Conservation (phyloP, 306 rosid genomes). For the Prunus armeniaca region DNA sequence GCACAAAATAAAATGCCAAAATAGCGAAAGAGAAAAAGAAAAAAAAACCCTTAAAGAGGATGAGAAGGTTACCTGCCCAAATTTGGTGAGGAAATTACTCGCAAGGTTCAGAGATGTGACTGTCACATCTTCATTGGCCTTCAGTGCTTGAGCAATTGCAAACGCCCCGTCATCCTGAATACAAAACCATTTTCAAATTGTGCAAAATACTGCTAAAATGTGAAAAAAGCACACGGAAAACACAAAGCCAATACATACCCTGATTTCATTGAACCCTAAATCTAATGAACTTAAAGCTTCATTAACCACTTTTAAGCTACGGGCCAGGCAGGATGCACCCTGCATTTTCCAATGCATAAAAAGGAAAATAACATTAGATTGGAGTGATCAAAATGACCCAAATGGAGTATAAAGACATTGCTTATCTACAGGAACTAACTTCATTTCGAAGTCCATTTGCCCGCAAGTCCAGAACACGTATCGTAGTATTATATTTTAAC, state of each 20-base stretch:
- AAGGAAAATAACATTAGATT: conserved; percentile 9
- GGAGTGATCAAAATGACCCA: background rate
- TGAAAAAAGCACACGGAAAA: background rate
- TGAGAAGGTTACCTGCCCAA: conserved; percentile 66
- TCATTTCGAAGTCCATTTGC: conserved; percentile 92
- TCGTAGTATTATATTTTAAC: conserved; percentile 86
- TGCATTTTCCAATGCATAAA: conserved; percentile 32
- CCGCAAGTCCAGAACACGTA: conserved; percentile 76
- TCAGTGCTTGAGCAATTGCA: conserved; percentile 97
- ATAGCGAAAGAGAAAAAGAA: background rate
- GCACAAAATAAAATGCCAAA: conserved; percentile 1
- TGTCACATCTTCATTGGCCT: conserved; percentile 83
- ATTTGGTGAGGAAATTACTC: conserved; percentile 90
- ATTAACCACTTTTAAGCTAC: conserved; percentile 96
- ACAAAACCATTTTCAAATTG: conserved; percentile 18
- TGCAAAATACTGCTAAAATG: conserved; percentile 11
- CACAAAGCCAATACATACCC: conserved; percentile 44
- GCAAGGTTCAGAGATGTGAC: conserved; percentile 72
- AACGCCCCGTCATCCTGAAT: conserved; percentile 94
- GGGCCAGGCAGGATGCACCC: conserved; percentile 93
- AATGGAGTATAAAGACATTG: background rate
- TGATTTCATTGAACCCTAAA: conserved; percentile 92
- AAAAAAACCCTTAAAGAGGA: background rate
- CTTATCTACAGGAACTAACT: conserved; percentile 40
- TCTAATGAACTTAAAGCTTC: conserved; percentile 91